Evolutionary conservation across 2,329 filamentous ascomycete species (phyloP).

Genomic region (Thielaviopsis punctulata): DNA sequence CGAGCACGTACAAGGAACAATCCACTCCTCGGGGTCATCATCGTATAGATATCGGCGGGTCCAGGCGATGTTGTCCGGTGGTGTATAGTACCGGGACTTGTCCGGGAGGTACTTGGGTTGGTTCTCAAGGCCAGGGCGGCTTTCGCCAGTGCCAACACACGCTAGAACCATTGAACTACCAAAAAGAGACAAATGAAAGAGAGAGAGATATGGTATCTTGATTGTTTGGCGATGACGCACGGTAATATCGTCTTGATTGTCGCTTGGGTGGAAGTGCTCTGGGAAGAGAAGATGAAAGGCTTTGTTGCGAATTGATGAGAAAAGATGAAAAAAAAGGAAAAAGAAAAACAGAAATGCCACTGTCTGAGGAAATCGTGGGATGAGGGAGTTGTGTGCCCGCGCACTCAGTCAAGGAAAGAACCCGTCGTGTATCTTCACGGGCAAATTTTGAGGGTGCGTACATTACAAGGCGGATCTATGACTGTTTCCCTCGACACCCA

Average conservation of each 20-base stretch:
- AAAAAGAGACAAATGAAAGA: neutral
- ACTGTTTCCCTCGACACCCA: no score
- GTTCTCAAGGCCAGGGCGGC: constrained; percentile 1
- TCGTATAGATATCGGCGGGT: neutral
- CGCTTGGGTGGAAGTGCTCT: neutral
- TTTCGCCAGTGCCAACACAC: constrained; percentile 3
- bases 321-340: neutral
- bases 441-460: no score
- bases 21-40: constrained; percentile 1
- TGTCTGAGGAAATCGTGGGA: neutral
- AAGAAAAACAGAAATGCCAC: neutral
- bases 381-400: no score
- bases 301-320: neutral
- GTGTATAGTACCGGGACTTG: neutral
- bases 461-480: no score
- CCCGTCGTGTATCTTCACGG: no score
- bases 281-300: neutral
- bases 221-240: neutral
- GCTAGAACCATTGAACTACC: neutral
- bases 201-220: neutral
- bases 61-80: neutral
- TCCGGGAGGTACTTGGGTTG: neutral
- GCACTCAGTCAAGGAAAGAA: no score
- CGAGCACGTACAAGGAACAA: constrained; percentile 3
- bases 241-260: neutral